phyloP scores from a whole-genome alignment of 768 basidiomycete genomes.

The Hygrocybe punicea region DNA sequence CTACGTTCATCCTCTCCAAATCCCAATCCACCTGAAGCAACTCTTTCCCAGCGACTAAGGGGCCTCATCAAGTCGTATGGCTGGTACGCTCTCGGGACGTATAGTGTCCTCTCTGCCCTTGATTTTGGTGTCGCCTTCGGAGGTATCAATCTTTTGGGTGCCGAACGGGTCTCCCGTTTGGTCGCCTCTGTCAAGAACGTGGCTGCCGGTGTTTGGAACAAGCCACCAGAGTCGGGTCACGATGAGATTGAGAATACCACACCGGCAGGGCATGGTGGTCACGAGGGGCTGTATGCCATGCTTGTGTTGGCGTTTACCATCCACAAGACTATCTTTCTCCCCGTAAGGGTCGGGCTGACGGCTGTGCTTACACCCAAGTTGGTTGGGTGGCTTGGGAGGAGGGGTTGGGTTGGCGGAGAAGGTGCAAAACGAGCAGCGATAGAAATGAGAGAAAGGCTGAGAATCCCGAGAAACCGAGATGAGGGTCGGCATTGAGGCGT shows the following conservation, averaged over 20 bases:
- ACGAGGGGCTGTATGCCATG: conserved; percentile 88
- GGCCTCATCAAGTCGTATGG: conserved; percentile 89
- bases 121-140: conserved; percentile 87
- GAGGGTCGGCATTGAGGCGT: neutral
- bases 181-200: conserved; percentile 54
- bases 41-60: conserved; percentile 70
- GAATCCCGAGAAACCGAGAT: conserved; percentile 28
- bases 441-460: conserved; percentile 47
- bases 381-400: conserved; percentile 76
- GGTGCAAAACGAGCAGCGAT: conserved; percentile 63
- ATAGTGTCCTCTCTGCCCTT: conserved; percentile 64
- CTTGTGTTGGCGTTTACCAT: conserved; percentile 89
- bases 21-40: conserved; percentile 12
- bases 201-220: conserved; percentile 52
- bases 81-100: conserved; percentile 93
- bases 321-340: conserved; percentile 92
- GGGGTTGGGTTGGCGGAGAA: conserved; percentile 80
- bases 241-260: conserved; percentile 55
- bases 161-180: conserved; percentile 79
- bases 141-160: conserved; percentile 82
- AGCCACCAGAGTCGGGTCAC: conserved; percentile 61
- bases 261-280: conserved; percentile 37
- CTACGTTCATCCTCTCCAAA: conserved; percentile 11
- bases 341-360: conserved; percentile 84
- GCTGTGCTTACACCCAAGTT: conserved; percentile 80